A percentile compares a stretch with the other conserved stretches of the same genome.
Evolutionary conservation across 495 filamentous ascomycete genomes (phyloP).

Genomic region (Thermochaetoides thermophila): DNA sequence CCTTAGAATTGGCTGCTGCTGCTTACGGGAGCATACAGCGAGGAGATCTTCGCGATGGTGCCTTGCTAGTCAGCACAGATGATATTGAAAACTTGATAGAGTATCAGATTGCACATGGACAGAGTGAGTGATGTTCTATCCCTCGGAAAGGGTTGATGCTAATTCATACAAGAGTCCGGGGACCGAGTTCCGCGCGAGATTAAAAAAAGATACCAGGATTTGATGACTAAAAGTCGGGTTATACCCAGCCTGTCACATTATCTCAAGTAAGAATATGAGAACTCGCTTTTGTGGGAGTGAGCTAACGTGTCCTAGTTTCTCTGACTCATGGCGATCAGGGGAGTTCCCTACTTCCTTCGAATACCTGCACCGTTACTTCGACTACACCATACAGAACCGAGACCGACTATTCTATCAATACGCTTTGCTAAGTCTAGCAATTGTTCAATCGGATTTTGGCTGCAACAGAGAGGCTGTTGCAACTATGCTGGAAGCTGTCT

Average conservation of each 20-base stretch:
- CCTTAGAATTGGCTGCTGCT: conserved; percentile 32
- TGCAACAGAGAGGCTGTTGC: conserved; percentile 81
- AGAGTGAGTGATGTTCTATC: conserved; percentile 44
- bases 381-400: conserved; percentile 83
- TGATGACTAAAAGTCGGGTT: conserved; percentile 49
- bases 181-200: conserved; percentile 57
- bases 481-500: conserved; percentile 84
- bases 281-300: background rate
- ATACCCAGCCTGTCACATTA: conserved; percentile 66
- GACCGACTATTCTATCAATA: conserved; percentile 88
- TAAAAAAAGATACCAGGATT: conserved; percentile 42
- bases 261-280: conserved; percentile 46
- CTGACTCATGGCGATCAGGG: conserved; percentile 81
- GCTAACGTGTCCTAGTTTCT: too few species aligned
- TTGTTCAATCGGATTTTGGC: conserved; percentile 90
- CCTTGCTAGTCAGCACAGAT: conserved; percentile 49
- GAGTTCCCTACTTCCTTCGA: conserved; percentile 86
- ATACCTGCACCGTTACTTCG: conserved; percentile 86
- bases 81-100: conserved; percentile 75
- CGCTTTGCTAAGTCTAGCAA: conserved; percentile 82
- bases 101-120: conserved; percentile 74
- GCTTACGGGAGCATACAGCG: conserved; percentile 47
- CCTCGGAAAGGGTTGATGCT: too few species aligned
- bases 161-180: conserved; percentile 37
- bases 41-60: conserved; percentile 27